phyloP scores from a whole-genome alignment of 768 basidiomycete genomes.

The Strobilomyces dryophilus region DNA sequence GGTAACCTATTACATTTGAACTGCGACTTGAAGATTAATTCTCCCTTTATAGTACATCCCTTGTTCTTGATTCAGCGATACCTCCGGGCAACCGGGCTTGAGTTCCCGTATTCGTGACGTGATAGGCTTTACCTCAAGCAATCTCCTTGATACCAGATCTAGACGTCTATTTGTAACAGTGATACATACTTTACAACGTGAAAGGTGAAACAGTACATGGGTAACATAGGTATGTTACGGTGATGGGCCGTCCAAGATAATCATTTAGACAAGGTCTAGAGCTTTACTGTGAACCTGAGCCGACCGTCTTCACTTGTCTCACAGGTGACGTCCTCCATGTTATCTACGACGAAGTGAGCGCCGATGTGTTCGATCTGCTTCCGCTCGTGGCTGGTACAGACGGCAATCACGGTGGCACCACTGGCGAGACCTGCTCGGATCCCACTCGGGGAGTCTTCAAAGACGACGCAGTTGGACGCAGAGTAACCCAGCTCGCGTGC shows the following conservation, averaged over 20 bases:
- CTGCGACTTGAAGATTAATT: background rate
- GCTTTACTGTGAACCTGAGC: conserved; percentile 42
- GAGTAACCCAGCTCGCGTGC: conserved; percentile 54
- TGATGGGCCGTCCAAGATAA: background rate
- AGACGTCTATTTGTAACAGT: background rate
- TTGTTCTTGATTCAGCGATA: background rate
- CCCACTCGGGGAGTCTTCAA: conserved; percentile 69
- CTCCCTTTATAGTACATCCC: background rate
- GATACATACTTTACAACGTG: conserved; percentile 2
- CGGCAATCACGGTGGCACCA: conserved; percentile 67
- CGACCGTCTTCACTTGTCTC: conserved; percentile 36
- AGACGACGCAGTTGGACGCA: conserved; percentile 63
- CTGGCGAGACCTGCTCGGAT: conserved; percentile 69
- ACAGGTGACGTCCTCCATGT: conserved; percentile 48
- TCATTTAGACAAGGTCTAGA: conserved; percentile 4
- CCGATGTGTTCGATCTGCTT: conserved; percentile 50
- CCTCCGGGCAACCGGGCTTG: background rate
- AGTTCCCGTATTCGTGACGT: background rate
- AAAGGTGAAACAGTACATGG: background rate
- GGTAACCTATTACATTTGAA: background rate
- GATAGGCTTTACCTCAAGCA: background rate
- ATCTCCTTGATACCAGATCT: background rate
- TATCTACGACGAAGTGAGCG: conserved; percentile 52
- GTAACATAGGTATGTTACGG: background rate
- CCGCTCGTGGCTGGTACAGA: conserved; percentile 70